Percentiles rank a stretch among this genome's conserved stretches.
phyloP scores from a whole-genome alignment of 176 grass and related monocot species.

The Microstegium vimineum region DNA sequence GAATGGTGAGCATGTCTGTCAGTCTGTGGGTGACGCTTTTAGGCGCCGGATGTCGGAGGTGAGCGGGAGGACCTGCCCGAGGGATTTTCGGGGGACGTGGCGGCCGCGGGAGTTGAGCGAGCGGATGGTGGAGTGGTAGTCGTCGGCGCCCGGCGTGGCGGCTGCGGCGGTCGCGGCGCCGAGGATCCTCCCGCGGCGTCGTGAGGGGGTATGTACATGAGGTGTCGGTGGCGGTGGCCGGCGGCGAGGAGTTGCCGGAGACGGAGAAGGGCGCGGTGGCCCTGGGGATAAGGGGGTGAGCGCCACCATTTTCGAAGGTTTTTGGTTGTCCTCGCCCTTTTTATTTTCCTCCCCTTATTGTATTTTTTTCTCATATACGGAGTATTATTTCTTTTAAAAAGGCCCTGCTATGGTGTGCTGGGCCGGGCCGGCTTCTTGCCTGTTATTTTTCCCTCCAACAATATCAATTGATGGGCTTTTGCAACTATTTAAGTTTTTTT shows the following conservation, averaged over 20 bases:
- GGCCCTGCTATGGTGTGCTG: background rate
- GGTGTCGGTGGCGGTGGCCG: slow-evolving; percentile 5
- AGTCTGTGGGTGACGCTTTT: background rate
- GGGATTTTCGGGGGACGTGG: slow-evolving; percentile 73
- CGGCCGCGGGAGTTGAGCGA: slow-evolving; percentile 83
- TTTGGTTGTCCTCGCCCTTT: background rate
- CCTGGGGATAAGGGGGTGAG: slow-evolving; percentile 39
- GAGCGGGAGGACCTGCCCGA: slow-evolving; percentile 62
- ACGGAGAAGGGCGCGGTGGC: slow-evolving; percentile 21
- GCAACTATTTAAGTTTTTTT: background rate
- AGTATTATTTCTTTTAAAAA: no score
- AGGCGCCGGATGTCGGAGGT: no score
- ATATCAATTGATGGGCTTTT: background rate
- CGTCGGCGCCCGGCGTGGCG: slow-evolving; percentile 30
- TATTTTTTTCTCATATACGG: background rate
- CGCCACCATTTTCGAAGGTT: slow-evolving; percentile 15
- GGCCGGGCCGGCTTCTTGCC: background rate
- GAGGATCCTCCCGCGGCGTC: background rate
- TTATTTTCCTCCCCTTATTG: background rate
- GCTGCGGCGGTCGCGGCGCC: background rate
- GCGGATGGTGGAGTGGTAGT: slow-evolving; percentile 74
- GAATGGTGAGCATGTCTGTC: background rate
- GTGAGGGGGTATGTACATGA: background rate
- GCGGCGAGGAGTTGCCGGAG: slow-evolving; percentile 24
- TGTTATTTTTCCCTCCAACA: background rate